Conservation (phyloP, 805 yeast genomes). For the Scheffersomyces coipomensis region DNA sequence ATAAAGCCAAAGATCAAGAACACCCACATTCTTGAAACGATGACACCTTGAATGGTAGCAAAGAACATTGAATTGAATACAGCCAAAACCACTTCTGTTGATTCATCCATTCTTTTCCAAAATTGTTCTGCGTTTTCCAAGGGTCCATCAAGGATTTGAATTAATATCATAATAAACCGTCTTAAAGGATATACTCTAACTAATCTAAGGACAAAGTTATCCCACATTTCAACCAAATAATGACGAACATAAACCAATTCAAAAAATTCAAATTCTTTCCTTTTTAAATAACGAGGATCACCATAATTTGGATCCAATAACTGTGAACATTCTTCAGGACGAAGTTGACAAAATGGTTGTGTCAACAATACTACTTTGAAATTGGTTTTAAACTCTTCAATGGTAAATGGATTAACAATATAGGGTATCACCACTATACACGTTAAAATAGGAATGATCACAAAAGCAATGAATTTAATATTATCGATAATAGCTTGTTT, state of each 20-base stretch:
- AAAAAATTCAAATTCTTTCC: slow-evolving; percentile 11
- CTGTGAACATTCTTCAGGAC: slow-evolving; percentile 8
- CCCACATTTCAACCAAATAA: slow-evolving; percentile 6
- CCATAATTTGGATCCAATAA: slow-evolving; percentile 6
- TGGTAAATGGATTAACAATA: slow-evolving; percentile 12
- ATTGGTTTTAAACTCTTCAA: slow-evolving; percentile 10
- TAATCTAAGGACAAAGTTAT: slow-evolving; percentile 1
- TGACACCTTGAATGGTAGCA: slow-evolving; percentile 13
- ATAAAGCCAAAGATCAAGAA: slow-evolving; percentile 13
- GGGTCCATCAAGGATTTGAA: not conserved
- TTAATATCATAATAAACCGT: not conserved
- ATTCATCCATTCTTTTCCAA: slow-evolving; percentile 10
- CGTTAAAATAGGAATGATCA: slow-evolving; percentile 9
- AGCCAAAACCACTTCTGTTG: slow-evolving; percentile 13
- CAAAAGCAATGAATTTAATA: slow-evolving; percentile 2
- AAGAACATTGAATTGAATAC: slow-evolving; percentile 14
- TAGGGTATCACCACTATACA: slow-evolving; percentile 8
- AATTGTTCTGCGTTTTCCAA: slow-evolving; percentile 1
- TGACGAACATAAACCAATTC: slow-evolving; percentile 18
- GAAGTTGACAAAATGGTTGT: slow-evolving; percentile 12
- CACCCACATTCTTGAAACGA: slow-evolving; percentile 16
- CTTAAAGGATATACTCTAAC: not conserved
- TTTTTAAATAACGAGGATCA: slow-evolving; percentile 2
- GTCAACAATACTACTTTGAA: slow-evolving; percentile 12
- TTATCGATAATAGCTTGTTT: slow-evolving; percentile 3